Conservation (phyloP, 495 filamentous ascomycete genomes). For the Poronia punctata region DNA sequence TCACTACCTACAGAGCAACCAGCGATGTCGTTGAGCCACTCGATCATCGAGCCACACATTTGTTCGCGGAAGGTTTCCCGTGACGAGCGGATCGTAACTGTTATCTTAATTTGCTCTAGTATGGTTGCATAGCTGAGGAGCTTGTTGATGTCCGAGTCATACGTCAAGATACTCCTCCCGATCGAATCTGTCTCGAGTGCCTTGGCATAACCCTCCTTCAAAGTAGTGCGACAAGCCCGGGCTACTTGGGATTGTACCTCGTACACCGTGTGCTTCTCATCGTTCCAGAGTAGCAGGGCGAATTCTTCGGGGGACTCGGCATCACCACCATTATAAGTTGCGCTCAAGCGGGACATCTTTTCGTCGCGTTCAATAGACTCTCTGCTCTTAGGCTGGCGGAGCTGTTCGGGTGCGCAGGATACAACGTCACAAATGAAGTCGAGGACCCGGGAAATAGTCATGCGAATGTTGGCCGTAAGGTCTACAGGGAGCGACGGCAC, state of each 20-base stretch:
- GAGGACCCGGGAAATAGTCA: slow-evolving; percentile 76
- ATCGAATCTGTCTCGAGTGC: slow-evolving; percentile 84
- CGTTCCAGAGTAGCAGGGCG: slow-evolving; percentile 91
- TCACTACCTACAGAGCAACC: slow-evolving; percentile 82
- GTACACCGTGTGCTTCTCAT: slow-evolving; percentile 94
- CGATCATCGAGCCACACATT: slow-evolving; percentile 96
- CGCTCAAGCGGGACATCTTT: slow-evolving; percentile 62
- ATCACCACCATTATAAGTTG: slow-evolving; percentile 64
- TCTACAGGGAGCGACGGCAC: slow-evolving; percentile 58
- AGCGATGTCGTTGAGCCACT: slow-evolving; percentile 90
- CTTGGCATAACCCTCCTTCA: slow-evolving; percentile 59
- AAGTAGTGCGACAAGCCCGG: slow-evolving; percentile 71
- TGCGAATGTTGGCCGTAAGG: slow-evolving; percentile 63
- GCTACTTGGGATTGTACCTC: slow-evolving; percentile 87
- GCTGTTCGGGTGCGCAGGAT: slow-evolving; percentile 92
- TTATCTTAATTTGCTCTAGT: slow-evolving; percentile 93
- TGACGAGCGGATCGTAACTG: slow-evolving; percentile 86
- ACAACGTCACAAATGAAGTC: slow-evolving; percentile 97
- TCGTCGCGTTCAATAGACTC: slow-evolving; percentile 78
- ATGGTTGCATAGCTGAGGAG: slow-evolving; percentile 69
- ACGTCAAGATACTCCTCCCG: slow-evolving; percentile 75
- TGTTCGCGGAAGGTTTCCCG: slow-evolving; percentile 94
- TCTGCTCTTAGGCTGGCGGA: slow-evolving; percentile 75
- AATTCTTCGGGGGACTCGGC: slow-evolving; percentile 58
- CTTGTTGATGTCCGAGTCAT: slow-evolving; percentile 60